Evolutionary conservation across 106 monocot species (phyloP).

Genomic region (Amphibolis antarctica): DNA sequence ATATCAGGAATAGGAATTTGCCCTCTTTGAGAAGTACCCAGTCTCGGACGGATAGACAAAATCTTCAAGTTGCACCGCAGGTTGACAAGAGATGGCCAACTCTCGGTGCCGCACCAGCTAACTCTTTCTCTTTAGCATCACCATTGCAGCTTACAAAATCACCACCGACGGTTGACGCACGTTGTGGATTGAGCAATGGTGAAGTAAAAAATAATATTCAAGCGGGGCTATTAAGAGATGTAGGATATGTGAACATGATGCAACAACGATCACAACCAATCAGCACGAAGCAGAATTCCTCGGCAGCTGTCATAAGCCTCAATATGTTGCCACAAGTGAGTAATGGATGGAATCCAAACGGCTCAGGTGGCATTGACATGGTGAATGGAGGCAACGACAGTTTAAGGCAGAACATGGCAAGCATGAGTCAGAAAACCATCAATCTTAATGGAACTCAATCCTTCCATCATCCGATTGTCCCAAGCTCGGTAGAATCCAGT

Average conservation of each 20-base stretch:
- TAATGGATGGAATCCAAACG: conserved; percentile 29
- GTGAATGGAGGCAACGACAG: background rate
- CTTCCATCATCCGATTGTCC: conserved; percentile 8
- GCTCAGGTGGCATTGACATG: conserved; percentile 1
- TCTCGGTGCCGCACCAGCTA: no score
- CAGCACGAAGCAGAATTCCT: conserved; percentile 11
- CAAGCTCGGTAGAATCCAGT: conserved; percentile 15
- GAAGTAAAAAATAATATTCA: conserved; percentile 5
- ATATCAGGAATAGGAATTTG: conserved; percentile 3
- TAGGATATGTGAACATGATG: conserved; percentile 52
- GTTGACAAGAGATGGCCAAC: no score
- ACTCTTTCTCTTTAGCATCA: no score
- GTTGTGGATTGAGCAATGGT: no score
- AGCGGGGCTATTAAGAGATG: conserved; percentile 33
- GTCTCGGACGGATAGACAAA: no score
- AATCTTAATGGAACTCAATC: no score
- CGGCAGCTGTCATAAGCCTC: conserved; percentile 7
- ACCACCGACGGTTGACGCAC: no score
- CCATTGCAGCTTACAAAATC: no score
- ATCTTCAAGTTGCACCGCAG: no score
- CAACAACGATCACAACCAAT: conserved; percentile 19
- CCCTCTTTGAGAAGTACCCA: no score
- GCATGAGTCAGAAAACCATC: no score
- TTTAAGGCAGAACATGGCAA: no score
- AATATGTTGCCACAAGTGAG: conserved; percentile 24